phyloP scores from a whole-genome alignment of 257 asterid species.

The Penstemon barbatus region DNA sequence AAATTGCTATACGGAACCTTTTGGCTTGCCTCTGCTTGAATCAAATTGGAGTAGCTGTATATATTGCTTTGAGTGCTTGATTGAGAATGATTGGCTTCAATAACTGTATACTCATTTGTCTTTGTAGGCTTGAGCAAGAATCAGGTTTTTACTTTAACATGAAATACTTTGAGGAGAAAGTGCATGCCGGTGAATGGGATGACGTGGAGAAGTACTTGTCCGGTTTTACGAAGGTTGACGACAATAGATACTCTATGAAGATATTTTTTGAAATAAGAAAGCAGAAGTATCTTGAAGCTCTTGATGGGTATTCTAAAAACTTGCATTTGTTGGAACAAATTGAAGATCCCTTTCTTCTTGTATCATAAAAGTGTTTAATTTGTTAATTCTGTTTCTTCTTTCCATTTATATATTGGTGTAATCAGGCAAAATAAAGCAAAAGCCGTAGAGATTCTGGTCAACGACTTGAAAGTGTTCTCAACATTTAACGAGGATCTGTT shows the following conservation, averaged over 20 bases:
- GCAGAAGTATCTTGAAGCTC: conserved; percentile 98
- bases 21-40: too few relatives aligned
- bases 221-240: conserved; percentile 96
- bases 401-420: not conserved
- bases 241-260: conserved; percentile 95
- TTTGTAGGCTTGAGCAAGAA: conserved; percentile 91
- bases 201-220: conserved; percentile 97
- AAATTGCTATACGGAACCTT: too few relatives aligned
- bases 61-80: conserved; percentile 1
- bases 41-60: too few relatives aligned
- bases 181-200: conserved; percentile 96
- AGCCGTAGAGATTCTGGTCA: conserved; percentile 84
- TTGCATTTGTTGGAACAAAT: not conserved
- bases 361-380: not conserved
- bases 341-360: not conserved
- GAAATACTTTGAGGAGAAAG: conserved; percentile 97
- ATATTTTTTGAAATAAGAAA: conserved; percentile 92
- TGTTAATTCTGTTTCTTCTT: not conserved
- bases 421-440: conserved; percentile 70
- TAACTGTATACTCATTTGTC: conserved; percentile 1
- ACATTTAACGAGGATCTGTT: conserved; percentile 85
- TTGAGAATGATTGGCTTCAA: conserved; percentile 11
- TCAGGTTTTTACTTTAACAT: conserved; percentile 92
- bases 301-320: conserved; percentile 58
- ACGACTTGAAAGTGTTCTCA: conserved; percentile 88